Evolutionary conservation across 768 basidiomycete species (phyloP).

Genomic region (Phaffia tasmanica): DNA sequence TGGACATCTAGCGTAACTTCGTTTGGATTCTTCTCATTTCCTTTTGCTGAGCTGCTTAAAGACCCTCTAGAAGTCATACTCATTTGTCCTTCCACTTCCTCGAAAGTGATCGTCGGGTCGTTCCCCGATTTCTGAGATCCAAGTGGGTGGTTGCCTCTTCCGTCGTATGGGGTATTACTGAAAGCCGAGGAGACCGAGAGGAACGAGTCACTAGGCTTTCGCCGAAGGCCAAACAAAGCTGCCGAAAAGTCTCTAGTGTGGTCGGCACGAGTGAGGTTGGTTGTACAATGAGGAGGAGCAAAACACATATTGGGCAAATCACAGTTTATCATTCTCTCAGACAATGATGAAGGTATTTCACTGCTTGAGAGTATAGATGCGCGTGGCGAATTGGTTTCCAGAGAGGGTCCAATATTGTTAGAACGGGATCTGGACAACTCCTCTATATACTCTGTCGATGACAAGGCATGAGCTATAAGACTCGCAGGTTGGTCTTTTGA

Average conservation of each 20-base stretch:
- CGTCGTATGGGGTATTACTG: not conserved
- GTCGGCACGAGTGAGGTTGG: constrained; percentile 31
- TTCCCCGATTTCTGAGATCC: not conserved
- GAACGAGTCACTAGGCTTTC: constrained; percentile 9
- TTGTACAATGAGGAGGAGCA: constrained; percentile 12
- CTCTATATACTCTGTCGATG: constrained; percentile 49
- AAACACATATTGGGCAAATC: not conserved
- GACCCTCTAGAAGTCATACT: not conserved
- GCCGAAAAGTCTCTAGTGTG: constrained; percentile 48
- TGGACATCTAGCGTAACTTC: not conserved
- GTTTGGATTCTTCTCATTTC: not conserved
- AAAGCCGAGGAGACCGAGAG: constrained; percentile 2
- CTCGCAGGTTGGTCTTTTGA: constrained; percentile 37
- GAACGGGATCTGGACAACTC: constrained; percentile 35
- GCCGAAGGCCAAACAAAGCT: constrained; percentile 14
- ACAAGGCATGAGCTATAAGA: constrained; percentile 16
- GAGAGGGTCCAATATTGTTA: not conserved
- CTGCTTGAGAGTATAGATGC: constrained; percentile 42
- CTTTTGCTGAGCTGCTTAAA: not conserved
- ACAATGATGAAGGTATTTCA: not conserved
- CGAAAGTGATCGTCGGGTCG: constrained; percentile 12
- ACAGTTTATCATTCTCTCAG: constrained; percentile 3
- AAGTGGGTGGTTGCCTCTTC: constrained; percentile 3
- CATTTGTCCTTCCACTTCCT: not conserved
- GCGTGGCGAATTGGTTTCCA: constrained; percentile 39